Percentiles rank a stretch among this genome's conserved stretches.
These are phyloP conservation scores for Tulasnella sp. DNA, from an alignment of 768 basidiomycete genomes.

Conservation along the genomic window DNA sequence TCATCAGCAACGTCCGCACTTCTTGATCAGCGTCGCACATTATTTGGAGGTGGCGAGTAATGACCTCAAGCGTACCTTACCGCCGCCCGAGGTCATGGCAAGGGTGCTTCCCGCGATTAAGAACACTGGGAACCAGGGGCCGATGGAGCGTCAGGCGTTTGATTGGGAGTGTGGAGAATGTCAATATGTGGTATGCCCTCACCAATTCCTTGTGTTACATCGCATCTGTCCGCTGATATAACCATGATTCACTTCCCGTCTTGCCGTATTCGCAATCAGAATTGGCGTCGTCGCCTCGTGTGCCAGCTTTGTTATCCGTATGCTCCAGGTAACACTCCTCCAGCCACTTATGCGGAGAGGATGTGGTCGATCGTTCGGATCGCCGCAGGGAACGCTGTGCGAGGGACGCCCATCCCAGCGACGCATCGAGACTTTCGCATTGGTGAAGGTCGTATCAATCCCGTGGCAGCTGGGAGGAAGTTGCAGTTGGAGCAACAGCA, in stretches of 20 bases:
- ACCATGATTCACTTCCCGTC: too few species aligned
- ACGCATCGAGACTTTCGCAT: too few species aligned
- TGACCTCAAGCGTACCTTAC: not conserved
- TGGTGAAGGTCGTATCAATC: too few species aligned
- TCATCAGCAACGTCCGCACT: not conserved
- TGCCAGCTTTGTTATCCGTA: slow-evolving; percentile 84
- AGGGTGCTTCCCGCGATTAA: slow-evolving; percentile 62
- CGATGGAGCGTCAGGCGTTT: slow-evolving; percentile 46
- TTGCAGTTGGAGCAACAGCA: too few species aligned
- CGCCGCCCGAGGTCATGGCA: not conserved
- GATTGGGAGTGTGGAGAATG: slow-evolving; percentile 80
- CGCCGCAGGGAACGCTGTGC: too few species aligned
- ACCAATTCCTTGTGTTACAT: not conserved
- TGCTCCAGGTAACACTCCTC: slow-evolving; percentile 25
- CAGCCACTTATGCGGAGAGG: slow-evolving; percentile 4
- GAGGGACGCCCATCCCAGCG: too few species aligned
- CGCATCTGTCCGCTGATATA: not conserved
- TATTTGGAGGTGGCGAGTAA: not conserved
- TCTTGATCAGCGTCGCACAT: not conserved
- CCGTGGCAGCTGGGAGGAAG: too few species aligned
- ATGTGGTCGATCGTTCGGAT: not conserved
- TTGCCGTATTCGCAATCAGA: slow-evolving; percentile 25
- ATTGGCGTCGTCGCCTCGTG: slow-evolving; percentile 80
- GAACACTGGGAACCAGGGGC: slow-evolving; percentile 81
- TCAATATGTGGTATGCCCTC: slow-evolving; percentile 45